phyloP scores from a whole-genome alignment of 768 basidiomycete genomes.

The Mrakia blollopis region DNA sequence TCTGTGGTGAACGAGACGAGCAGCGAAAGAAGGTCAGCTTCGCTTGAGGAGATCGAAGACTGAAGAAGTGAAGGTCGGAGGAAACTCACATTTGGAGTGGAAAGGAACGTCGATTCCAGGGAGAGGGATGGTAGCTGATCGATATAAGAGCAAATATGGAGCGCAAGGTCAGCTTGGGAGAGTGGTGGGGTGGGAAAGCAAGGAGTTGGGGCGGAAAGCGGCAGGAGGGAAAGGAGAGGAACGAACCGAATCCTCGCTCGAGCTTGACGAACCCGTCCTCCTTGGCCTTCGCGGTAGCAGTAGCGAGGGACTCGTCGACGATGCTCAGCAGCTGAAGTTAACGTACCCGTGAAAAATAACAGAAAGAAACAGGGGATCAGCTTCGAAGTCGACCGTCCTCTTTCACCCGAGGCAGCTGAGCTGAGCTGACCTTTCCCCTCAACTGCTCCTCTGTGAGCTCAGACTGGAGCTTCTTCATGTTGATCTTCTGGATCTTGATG shows the following conservation, averaged over 20 bases:
- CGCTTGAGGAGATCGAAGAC: background rate
- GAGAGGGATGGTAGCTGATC: constrained; percentile 37
- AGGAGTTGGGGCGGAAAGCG: constrained; percentile 51
- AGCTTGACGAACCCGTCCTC: constrained; percentile 77
- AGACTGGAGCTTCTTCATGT: constrained; percentile 50
- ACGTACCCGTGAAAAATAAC: background rate
- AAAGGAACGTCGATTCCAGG: constrained; percentile 99
- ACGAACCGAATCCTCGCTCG: constrained; percentile 76
- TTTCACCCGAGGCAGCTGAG: constrained; percentile 38
- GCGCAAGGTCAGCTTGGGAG: background rate
- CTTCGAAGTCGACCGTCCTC: background rate
- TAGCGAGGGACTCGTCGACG: constrained; percentile 32
- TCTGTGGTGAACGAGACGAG: constrained; percentile 43
- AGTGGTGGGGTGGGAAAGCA: background rate
- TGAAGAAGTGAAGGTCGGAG: background rate
- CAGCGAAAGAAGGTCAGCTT: background rate
- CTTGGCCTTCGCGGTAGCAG: constrained; percentile 60
- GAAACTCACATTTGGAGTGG: constrained; percentile 71
- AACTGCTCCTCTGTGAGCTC: constrained; percentile 27
- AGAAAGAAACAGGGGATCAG: background rate
- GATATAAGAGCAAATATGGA: background rate
- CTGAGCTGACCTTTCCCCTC: constrained; percentile 25
- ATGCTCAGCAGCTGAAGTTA: constrained; percentile 16
- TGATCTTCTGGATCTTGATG: constrained; percentile 92
- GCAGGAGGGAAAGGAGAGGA: constrained; percentile 56